A percentile compares a stretch with the other conserved stretches of the same genome.
phyloP scores from a whole-genome alignment of 2,329 filamentous ascomycete genomes.

The Aureobasidium sp. region DNA sequence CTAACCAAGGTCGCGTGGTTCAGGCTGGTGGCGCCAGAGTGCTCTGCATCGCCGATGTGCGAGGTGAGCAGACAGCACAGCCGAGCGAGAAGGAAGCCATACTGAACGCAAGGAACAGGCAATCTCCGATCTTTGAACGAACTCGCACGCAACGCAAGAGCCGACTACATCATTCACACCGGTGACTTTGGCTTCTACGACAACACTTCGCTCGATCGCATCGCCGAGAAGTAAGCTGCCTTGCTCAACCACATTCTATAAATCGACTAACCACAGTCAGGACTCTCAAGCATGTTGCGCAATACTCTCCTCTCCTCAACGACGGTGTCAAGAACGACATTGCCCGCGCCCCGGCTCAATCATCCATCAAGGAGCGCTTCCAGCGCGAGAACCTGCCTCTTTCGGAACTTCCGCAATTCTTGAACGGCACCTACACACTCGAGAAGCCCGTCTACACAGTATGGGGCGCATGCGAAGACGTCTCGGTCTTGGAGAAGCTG shows the following conservation, averaged over 20 bases:
- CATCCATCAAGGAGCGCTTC: constrained; percentile 85
- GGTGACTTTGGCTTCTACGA: constrained; percentile 99
- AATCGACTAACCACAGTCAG: constrained; percentile 49
- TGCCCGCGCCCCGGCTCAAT: constrained; percentile 72
- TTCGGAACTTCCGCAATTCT: constrained; percentile 90
- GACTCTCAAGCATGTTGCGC: constrained; percentile 97
- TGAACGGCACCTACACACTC: constrained; percentile 89
- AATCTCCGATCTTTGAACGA: constrained; percentile 97
- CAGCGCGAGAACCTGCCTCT: constrained; percentile 84
- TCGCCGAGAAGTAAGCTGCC: constrained; percentile 92
- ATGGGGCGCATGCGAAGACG: constrained; percentile 99
- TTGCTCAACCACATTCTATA: neutral
- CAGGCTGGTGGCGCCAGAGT: constrained; percentile 54
- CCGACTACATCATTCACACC: constrained; percentile 98
- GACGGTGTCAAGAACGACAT: constrained; percentile 76
- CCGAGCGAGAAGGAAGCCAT: neutral
- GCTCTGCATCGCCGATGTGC: constrained; percentile 58
- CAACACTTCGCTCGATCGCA: constrained; percentile 93
- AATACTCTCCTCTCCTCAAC: constrained; percentile 95
- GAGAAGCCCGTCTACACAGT: constrained; percentile 99
- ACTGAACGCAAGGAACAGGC: constrained; percentile 62
- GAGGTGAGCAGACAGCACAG: constrained; percentile 43
- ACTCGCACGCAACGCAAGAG: constrained; percentile 92
- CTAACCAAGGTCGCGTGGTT: constrained; percentile 59
- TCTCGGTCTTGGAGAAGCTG: constrained; percentile 97